Evolutionary conservation across 345 rosid genomes (phyloP).

Genomic region (Populus alba): DNA sequence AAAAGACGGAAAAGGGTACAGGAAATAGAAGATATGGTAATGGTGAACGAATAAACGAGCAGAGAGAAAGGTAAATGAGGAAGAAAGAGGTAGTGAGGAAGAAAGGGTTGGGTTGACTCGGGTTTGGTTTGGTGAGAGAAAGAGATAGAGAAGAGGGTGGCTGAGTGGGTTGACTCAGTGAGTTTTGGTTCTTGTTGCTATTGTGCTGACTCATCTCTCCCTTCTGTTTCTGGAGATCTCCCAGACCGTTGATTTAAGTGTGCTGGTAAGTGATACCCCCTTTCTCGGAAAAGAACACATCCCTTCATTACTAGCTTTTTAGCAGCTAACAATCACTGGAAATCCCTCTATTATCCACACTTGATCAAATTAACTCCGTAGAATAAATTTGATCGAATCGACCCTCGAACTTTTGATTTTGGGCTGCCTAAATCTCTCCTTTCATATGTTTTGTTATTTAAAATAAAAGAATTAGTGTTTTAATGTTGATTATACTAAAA

Average conservation of each 20-base stretch:
- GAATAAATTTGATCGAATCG: neutral
- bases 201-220: neutral
- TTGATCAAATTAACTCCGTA: neutral
- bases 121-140: neutral
- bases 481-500: no score
- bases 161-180: constrained; percentile 4
- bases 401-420: neutral
- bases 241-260: neutral
- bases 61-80: constrained; percentile 18
- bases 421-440: neutral
- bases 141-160: neutral
- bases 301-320: neutral
- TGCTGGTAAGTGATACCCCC: no score
- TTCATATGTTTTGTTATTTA: no score
- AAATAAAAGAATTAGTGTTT: no score
- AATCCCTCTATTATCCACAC: neutral
- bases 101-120: neutral
- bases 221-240: neutral
- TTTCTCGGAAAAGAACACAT: no score
- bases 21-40: constrained; percentile 2
- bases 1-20: constrained; percentile 73
- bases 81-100: constrained; percentile 13
- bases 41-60: constrained; percentile 7
- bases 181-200: neutral
- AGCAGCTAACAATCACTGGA: neutral